Evolutionary conservation across 2,329 filamentous ascomycete genomes (phyloP).

Genomic region (Aspergillus costaricaensis): DNA sequence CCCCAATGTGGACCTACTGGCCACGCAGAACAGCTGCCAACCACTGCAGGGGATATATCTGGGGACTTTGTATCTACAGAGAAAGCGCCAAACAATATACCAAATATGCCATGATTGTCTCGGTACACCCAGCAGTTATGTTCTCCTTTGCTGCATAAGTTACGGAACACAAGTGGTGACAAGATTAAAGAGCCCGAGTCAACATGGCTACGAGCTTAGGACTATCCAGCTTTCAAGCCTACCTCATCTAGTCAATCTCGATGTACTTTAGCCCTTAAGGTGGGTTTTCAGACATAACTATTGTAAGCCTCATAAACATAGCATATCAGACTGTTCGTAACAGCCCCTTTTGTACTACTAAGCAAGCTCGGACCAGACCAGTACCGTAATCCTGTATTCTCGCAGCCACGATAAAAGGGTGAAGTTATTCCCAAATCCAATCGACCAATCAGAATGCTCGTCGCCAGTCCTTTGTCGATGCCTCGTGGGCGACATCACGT

Average conservation of each 20-base stretch:
- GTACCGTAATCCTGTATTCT: constrained; percentile 58
- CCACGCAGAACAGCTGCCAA: too few species aligned
- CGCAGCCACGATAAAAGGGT: constrained; percentile 45
- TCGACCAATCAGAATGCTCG: too few species aligned
- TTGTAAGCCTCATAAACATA: constrained; percentile 55
- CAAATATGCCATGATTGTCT: too few species aligned
- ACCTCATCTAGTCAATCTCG: constrained; percentile 54
- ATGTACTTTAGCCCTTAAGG: constrained; percentile 46
- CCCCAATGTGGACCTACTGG: too few species aligned
- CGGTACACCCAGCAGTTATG: too few species aligned
- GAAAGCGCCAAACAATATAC: too few species aligned
- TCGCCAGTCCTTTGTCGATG: too few species aligned
- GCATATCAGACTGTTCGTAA: constrained; percentile 44
- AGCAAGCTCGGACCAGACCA: constrained; percentile 44
- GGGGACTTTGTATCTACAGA: too few species aligned
- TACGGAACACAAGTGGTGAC: not conserved
- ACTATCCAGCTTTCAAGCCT: constrained; percentile 55
- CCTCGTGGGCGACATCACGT: too few species aligned
- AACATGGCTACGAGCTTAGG: constrained; percentile 22
- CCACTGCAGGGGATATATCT: too few species aligned
- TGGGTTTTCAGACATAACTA: constrained; percentile 43
- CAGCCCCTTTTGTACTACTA: constrained; percentile 50
- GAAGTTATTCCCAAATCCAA: too few species aligned
- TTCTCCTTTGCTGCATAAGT: too few species aligned
- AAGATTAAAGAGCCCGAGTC: not conserved